These are phyloP conservation scores for Moniliophthora roreri DNA, from an alignment of 1,284 basidiomycete genomes.

Conservation along the genomic window DNA sequence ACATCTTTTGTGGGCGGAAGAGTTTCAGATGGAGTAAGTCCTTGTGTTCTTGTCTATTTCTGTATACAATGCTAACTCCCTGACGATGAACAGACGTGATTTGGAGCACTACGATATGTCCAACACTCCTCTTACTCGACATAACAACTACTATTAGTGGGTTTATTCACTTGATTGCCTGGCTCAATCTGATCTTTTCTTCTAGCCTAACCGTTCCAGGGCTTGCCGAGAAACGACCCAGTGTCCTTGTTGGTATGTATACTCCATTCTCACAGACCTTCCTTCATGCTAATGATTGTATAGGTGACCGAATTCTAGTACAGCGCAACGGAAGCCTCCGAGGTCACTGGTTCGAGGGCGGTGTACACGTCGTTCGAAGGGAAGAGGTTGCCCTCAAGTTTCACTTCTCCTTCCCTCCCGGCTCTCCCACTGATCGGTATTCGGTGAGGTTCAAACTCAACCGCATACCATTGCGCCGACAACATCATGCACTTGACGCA, in stretches of 20 bases:
- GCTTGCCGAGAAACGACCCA: constrained; percentile 48
- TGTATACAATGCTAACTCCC: constrained; percentile 4
- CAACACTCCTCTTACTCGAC: constrained; percentile 24
- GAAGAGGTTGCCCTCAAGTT: constrained; percentile 56
- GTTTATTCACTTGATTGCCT: constrained; percentile 19
- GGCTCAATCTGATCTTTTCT: not conserved
- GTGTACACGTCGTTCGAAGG: constrained; percentile 51
- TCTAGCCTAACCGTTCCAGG: constrained; percentile 45
- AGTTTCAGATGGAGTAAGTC: constrained; percentile 55
- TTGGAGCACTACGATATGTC: constrained; percentile 55
- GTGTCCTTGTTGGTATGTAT: constrained; percentile 41
- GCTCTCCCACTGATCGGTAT: constrained; percentile 28
- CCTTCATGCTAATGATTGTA: constrained; percentile 20
- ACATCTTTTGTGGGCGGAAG: constrained; percentile 57
- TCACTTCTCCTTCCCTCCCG: constrained; percentile 40
- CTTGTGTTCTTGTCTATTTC: not conserved
- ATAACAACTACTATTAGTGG: constrained; percentile 41
- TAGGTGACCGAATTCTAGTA: constrained; percentile 22
- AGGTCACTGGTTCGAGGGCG: constrained; percentile 56
- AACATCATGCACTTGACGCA: constrained; percentile 49
- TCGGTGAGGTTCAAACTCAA: constrained; percentile 59
- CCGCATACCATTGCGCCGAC: constrained; percentile 48
- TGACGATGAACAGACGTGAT: constrained; percentile 40
- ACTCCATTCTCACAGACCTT: constrained; percentile 45
- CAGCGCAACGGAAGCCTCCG: constrained; percentile 25